Evolutionary conservation across 139 green algal genomes (phyloP).

Genomic region (Picochlorum sp.): DNA sequence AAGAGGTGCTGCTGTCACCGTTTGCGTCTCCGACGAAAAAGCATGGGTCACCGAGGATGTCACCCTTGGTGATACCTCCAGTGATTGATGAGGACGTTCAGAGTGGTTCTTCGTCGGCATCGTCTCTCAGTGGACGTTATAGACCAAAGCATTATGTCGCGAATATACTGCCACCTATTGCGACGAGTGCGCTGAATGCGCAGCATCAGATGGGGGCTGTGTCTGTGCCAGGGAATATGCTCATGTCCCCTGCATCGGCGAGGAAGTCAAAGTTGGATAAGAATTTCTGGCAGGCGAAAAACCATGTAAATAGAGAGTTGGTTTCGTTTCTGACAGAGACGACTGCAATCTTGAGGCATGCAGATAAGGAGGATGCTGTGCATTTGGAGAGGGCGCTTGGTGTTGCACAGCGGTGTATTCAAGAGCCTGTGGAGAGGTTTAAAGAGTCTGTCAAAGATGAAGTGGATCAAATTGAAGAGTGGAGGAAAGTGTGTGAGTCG

Average conservation of each 20-base stretch:
- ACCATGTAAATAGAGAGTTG: conserved; percentile 40
- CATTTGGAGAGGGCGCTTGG: conserved; percentile 5
- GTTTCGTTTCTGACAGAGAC: conserved; percentile 25
- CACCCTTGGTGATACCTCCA: too few relatives aligned
- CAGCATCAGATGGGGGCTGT: too few relatives aligned
- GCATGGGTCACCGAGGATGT: too few relatives aligned
- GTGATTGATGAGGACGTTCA: too few relatives aligned
- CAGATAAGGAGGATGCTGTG: not conserved
- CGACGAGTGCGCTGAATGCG: too few relatives aligned
- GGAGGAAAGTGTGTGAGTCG: conserved; percentile 21
- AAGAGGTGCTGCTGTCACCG: too few relatives aligned
- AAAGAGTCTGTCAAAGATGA: conserved; percentile 46
- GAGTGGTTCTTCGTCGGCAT: too few relatives aligned
- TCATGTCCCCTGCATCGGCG: conserved; percentile 17
- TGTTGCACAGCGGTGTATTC: conserved; percentile 48
- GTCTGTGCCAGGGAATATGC: too few relatives aligned
- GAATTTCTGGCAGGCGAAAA: conserved; percentile 35
- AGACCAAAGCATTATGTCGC: too few relatives aligned
- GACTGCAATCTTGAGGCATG: not conserved
- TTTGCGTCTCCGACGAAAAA: too few relatives aligned
- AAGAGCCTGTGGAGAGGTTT: conserved; percentile 48
- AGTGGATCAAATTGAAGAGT: conserved; percentile 58
- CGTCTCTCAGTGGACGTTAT: too few relatives aligned
- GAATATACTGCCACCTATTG: too few relatives aligned
- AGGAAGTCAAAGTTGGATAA: conserved; percentile 21